Conservation (phyloP, 352 stramenopile genomes). For the Pythium monospermum region DNA sequence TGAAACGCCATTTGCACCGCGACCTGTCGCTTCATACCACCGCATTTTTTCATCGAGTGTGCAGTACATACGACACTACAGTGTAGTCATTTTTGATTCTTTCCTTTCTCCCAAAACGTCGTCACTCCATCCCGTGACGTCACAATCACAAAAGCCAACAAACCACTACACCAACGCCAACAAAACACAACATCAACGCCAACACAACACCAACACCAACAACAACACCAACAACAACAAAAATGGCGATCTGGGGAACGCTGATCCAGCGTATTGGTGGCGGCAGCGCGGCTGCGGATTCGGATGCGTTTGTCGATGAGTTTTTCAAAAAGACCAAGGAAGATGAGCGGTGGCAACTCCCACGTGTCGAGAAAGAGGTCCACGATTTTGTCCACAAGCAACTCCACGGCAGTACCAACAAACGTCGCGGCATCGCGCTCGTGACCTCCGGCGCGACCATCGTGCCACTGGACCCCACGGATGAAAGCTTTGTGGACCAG, state of each 20-base stretch:
- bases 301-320: constrained; percentile 67
- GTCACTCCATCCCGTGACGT: too few species aligned
- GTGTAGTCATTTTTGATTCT: too few species aligned
- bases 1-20: too few species aligned
- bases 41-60: too few species aligned
- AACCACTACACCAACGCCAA: constrained; percentile 7
- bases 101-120: too few species aligned
- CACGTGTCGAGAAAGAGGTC: constrained; percentile 28
- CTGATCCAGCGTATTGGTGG: constrained; percentile 71
- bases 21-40: too few species aligned
- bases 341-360: constrained; percentile 55
- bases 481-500: constrained; percentile 71
- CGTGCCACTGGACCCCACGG: constrained; percentile 60
- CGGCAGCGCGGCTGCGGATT: constrained; percentile 42
- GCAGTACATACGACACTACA: too few species aligned
- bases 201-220: neutral
- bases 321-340: constrained; percentile 78
- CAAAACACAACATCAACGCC: constrained; percentile 4
- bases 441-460: constrained; percentile 78
- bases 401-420: constrained; percentile 28
- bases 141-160: neutral
- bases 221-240: too few species aligned
- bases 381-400: constrained; percentile 59
- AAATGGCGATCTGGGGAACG: constrained; percentile 79
- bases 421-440: constrained; percentile 62